These are phyloP conservation scores for Phlyctochytrium arcticum DNA, from an alignment of 192 early-diverging fungal species.

Conservation along the genomic window DNA sequence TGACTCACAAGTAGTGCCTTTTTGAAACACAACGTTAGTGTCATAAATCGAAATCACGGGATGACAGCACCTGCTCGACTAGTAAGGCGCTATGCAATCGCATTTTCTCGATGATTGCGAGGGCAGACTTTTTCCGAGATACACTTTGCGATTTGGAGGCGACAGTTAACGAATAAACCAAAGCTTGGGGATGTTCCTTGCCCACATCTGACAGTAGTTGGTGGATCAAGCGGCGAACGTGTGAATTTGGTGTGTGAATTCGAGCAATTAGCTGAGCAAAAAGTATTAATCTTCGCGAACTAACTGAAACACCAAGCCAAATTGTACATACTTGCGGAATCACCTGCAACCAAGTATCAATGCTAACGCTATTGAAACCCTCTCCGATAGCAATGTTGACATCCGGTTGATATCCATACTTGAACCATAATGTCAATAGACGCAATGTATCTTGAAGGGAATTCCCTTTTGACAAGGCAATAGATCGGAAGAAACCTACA, in stretches of 20 bases:
- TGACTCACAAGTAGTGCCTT: constrained; percentile 89
- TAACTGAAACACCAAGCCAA: too few species aligned
- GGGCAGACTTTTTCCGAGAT: constrained; percentile 70
- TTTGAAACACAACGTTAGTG: not conserved
- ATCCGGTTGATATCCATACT: constrained; percentile 83
- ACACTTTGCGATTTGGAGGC: constrained; percentile 86
- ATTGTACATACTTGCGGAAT: constrained; percentile 74
- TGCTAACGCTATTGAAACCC: constrained; percentile 77
- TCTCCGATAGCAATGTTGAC: constrained; percentile 78
- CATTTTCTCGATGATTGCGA: constrained; percentile 90
- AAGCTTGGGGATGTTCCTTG: constrained; percentile 91
- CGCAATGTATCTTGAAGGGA: constrained; percentile 93
- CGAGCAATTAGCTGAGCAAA: constrained; percentile 73
- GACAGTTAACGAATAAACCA: constrained; percentile 95
- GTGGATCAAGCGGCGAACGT: constrained; percentile 80
- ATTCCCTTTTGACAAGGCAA: constrained; percentile 79
- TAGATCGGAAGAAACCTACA: constrained; percentile 87
- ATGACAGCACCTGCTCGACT: constrained; percentile 87
- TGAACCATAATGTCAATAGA: constrained; percentile 91
- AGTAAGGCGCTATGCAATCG: constrained; percentile 72
- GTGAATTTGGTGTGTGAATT: constrained; percentile 73
- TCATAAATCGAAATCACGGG: not conserved
- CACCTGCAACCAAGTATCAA: constrained; percentile 95
- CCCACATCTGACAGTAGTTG: constrained; percentile 86
- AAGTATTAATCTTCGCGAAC: not conserved